These are phyloP conservation scores for Calonectria honghensis DNA, from an alignment of 2,329 filamentous ascomycete species.

Conservation along the genomic window DNA sequence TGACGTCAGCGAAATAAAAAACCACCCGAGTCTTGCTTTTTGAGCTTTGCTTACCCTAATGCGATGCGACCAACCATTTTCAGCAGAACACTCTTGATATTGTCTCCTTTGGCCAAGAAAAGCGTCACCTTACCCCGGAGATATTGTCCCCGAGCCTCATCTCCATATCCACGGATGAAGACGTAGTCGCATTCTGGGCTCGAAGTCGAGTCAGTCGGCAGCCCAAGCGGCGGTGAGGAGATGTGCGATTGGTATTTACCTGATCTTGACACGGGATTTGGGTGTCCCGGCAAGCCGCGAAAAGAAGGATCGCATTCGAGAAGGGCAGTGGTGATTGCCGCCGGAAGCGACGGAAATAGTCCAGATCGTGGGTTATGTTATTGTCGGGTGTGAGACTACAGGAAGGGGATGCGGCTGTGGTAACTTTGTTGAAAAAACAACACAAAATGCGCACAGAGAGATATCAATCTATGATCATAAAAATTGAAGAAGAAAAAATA, in stretches of 20 bases:
- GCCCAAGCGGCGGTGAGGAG: neutral
- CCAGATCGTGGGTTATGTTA: neutral
- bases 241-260: neutral
- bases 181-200: slow-evolving; percentile 20
- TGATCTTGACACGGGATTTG: neutral
- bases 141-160: slow-evolving; percentile 11
- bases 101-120: neutral
- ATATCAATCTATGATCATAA: neutral
- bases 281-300: neutral
- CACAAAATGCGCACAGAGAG: neutral
- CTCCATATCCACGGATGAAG: slow-evolving; percentile 2
- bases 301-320: slow-evolving; percentile 4
- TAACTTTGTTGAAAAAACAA: neutral
- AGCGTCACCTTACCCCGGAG: slow-evolving; percentile 10
- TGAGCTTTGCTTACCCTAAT: neutral
- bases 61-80: slow-evolving; percentile 1
- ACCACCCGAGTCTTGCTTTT: slow-evolving; percentile 9
- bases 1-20: slow-evolving; percentile 21
- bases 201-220: neutral
- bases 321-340: too few species aligned
- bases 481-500: neutral
- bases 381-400: neutral
- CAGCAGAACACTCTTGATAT: neutral
- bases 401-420: neutral
- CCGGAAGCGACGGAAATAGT: slow-evolving; percentile 1